Base-by-base conservation (phyloP, 139 green algal genomes). In the Ettlia oleoabundans region DNA sequence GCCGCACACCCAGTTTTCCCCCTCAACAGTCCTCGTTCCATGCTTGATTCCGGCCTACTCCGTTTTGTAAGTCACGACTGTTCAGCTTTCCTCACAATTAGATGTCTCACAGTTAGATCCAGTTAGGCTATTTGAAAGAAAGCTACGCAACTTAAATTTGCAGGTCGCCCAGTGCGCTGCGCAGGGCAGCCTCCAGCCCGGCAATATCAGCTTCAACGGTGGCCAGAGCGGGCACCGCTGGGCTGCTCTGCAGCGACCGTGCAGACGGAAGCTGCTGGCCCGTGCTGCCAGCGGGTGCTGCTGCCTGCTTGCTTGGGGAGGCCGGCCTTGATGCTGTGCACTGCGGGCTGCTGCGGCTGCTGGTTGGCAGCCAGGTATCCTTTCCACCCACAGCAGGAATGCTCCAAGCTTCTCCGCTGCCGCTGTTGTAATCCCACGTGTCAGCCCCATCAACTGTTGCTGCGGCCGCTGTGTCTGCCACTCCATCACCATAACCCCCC, bases 161-260 rank as follows among this genome's bases (percentile, higher is more conserved):
- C 42, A 84, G 51, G 40, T 84, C 79, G 2, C 30, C 41, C n/a
- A 84, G 38, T 10, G 79, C 79, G 0, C 37, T 53, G 0, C 68
- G 37, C 40, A 84, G 30, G n/a, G 79, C 69, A 9, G n/a, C 42
- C 22, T 78, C 79, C 30, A 79, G 32, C 13, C 68, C 79, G 8
- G 42, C 53, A 73, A 83, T 77, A 35, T 83, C 66, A 0, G 68
- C 41, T n/a, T 78, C 68, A 38, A 84, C 68, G 30, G 47, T 19
- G 1, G 26, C 24, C 65, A 42, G 28, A 22, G 64, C 72, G 18
- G 52, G 40, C 52, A 26, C 1, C 33, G 19, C 43, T 38, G 64
- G 33, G 62, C 40, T 63, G 32, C 33, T 28, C 77, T 76, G 64
- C 35, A 52, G 9, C 22, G 62, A 82, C 13, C 21, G 26, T n/a